Conservation (phyloP, 2,329 filamentous ascomycete species). For the Didymella lethalis region DNA sequence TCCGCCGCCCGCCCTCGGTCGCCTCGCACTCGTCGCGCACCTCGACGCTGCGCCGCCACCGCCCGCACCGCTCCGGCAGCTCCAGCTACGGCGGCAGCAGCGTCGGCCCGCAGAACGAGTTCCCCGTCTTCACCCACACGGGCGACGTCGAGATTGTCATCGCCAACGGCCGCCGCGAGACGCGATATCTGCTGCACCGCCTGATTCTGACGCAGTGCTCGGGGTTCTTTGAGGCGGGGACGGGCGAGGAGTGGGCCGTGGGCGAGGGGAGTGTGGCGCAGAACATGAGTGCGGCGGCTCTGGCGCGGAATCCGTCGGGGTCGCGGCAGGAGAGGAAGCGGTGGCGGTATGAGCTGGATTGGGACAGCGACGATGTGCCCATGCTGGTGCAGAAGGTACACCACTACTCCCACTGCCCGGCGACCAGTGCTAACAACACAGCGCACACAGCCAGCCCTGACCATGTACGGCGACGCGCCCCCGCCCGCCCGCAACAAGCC, state of each 20-base stretch:
- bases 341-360: slow-evolving; percentile 91
- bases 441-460: slow-evolving; percentile 40
- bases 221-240: slow-evolving; percentile 90
- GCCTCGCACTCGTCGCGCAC: slow-evolving; percentile 65
- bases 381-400: slow-evolving; percentile 84
- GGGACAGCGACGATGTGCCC: slow-evolving; percentile 76
- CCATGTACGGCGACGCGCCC: slow-evolving; percentile 60
- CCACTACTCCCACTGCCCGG: slow-evolving; percentile 5
- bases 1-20: slow-evolving; percentile 69
- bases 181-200: slow-evolving; percentile 85
- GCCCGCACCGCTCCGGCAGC: slow-evolving; percentile 78
- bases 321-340: slow-evolving; percentile 61
- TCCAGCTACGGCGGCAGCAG: slow-evolving; percentile 77
- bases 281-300: slow-evolving; percentile 41
- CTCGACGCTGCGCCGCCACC: slow-evolving; percentile 45
- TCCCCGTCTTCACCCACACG: slow-evolving; percentile 86
- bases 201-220: slow-evolving; percentile 90
- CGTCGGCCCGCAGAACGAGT: slow-evolving; percentile 83
- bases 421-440: background rate
- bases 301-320: slow-evolving; percentile 53
- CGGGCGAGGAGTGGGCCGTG: slow-evolving; percentile 77
- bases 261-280: slow-evolving; percentile 37
- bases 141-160: slow-evolving; percentile 93
- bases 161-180: slow-evolving; percentile 72
- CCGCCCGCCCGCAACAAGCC: slow-evolving; percentile 69